Conservation (phyloP, 305 asterid species). For the Fraxinus dipetala region DNA sequence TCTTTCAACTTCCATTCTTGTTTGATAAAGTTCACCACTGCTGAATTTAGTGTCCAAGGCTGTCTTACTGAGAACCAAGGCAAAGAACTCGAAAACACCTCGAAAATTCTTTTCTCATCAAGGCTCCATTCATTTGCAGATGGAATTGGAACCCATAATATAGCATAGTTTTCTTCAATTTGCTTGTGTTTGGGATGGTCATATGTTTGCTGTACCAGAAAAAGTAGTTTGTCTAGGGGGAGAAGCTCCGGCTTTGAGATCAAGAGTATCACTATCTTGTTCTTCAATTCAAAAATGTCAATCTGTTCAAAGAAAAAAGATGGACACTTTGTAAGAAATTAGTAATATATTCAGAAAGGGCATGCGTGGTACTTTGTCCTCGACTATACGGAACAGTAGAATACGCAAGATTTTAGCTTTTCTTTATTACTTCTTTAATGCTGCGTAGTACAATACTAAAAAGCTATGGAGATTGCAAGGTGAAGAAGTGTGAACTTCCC, state of each 20-base stretch:
- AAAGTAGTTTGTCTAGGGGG: conserved; percentile 42
- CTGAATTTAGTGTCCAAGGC: conserved; percentile 55
- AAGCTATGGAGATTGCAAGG: neutral
- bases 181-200: conserved; percentile 32
- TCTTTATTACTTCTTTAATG: neutral
- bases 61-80: conserved; percentile 56
- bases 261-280: conserved; percentile 60
- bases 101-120: conserved; percentile 38
- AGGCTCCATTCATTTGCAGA: conserved; percentile 41
- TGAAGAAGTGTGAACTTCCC: neutral
- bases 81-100: conserved; percentile 44
- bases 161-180: conserved; percentile 31
- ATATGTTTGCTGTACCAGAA: conserved; percentile 52
- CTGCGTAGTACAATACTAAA: neutral
- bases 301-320: conserved; percentile 35
- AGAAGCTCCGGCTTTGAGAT: conserved; percentile 61
- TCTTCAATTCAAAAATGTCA: conserved; percentile 48
- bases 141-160: conserved; percentile 61
- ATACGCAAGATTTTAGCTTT: neutral
- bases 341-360: neutral
- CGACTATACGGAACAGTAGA: neutral
- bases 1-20: conserved; percentile 49
- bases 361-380: neutral
- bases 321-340: neutral
- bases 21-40: conserved; percentile 40